Percentiles rank a stretch among this genome's conserved stretches.
phyloP scores from a whole-genome alignment of 169 alveolate genomes.

The Eimeria brunetti region DNA sequence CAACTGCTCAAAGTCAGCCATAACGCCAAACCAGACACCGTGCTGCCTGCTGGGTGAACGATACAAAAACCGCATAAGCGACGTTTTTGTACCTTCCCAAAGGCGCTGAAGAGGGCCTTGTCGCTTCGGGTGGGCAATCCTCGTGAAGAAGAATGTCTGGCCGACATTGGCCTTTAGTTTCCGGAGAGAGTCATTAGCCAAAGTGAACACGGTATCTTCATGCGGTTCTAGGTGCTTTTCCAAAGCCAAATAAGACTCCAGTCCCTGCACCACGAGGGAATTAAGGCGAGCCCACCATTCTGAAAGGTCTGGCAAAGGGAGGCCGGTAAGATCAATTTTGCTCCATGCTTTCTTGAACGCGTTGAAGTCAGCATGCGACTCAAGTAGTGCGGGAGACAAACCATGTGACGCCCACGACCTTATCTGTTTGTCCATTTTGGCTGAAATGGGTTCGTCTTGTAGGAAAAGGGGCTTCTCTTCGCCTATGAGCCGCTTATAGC shows the following conservation, averaged over 20 bases:
- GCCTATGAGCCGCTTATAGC: constrained; percentile 1
- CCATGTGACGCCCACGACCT: constrained; percentile 71
- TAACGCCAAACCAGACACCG: constrained; percentile 80
- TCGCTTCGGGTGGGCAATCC: constrained; percentile 36
- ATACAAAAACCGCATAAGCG: constrained; percentile 37
- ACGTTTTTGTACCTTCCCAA: constrained; percentile 47
- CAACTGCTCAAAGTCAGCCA: constrained; percentile 30
- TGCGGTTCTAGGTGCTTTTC: constrained; percentile 61
- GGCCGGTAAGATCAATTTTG: constrained; percentile 26
- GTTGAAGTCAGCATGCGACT: constrained; percentile 46
- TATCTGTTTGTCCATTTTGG: constrained; percentile 58
- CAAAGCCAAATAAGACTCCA: constrained; percentile 39
- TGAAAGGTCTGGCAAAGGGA: constrained; percentile 73
- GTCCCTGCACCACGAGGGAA: constrained; percentile 21
- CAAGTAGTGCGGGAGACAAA: constrained; percentile 46
- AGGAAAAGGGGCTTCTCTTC: constrained; percentile 15
- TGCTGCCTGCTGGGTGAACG: constrained; percentile 67
- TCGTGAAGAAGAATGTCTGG: constrained; percentile 67
- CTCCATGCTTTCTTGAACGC: constrained; percentile 75
- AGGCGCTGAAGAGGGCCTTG: constrained; percentile 19
- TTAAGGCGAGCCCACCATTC: constrained; percentile 80
- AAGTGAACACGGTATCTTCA: constrained; percentile 73
- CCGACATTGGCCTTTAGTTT: constrained; percentile 30
- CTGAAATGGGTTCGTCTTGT: constrained; percentile 16
- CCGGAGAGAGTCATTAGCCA: constrained; percentile 52